These are phyloP conservation scores for Aspergillus baeticus DNA, from an alignment of 495 filamentous ascomycete genomes.

Conservation along the genomic window DNA sequence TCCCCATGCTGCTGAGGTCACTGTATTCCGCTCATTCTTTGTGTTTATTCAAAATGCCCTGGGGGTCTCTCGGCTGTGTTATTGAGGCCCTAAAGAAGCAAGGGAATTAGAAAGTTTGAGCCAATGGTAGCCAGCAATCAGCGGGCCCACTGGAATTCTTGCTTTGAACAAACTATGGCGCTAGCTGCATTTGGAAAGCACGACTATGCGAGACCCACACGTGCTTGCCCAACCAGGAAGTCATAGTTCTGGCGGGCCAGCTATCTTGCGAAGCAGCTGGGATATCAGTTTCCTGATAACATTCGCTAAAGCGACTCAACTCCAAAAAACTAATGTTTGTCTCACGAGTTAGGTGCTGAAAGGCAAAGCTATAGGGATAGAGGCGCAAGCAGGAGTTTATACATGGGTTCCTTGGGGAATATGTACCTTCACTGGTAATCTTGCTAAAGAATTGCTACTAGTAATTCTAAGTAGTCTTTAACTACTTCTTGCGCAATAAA, in stretches of 20 bases:
- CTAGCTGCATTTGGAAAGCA: not conserved
- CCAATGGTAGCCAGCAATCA: not conserved
- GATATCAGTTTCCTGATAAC: not conserved
- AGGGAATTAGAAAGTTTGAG: not conserved
- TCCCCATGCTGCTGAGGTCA: not conserved
- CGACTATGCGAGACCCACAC: not conserved
- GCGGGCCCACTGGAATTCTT: not conserved
- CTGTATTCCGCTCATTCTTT: not conserved
- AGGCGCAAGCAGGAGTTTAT: too few species aligned
- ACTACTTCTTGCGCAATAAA: too few species aligned
- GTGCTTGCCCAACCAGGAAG: not conserved
- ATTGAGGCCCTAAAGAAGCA: conserved; percentile 10
- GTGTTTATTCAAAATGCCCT: not conserved
- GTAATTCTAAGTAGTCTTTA: too few species aligned
- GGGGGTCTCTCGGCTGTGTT: not conserved
- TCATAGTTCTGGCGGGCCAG: not conserved
- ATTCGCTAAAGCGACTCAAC: too few species aligned
- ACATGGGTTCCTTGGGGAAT: too few species aligned
- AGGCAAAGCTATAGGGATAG: too few species aligned
- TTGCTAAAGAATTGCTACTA: too few species aligned
- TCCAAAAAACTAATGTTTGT: too few species aligned
- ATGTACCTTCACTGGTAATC: too few species aligned
- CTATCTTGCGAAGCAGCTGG: not conserved
- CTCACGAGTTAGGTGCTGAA: too few species aligned
- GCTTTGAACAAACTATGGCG: not conserved